These are phyloP conservation scores for Erodium maritimum DNA, from an alignment of 345 rosid genomes.

Conservation along the genomic window DNA sequence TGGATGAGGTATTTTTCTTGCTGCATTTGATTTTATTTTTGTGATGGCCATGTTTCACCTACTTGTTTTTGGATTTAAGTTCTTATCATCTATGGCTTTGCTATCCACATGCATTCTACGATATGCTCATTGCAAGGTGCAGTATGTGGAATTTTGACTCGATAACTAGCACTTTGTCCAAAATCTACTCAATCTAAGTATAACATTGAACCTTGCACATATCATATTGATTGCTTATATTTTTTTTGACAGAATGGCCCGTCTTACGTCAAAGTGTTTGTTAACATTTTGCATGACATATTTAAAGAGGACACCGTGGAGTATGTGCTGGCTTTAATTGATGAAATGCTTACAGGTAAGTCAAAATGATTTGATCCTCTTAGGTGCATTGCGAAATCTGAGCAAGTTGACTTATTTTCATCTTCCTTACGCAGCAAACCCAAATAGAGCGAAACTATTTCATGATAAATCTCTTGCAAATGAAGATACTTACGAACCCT, in stretches of 20 bases:
- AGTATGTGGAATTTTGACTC: neutral
- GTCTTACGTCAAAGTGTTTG: constrained; percentile 76
- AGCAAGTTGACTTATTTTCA: constrained; percentile 13
- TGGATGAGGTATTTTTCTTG: constrained; percentile 49
- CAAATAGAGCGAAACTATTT: constrained; percentile 78
- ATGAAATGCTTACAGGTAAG: constrained; percentile 79
- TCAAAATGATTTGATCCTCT: constrained; percentile 3
- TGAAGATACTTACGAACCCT: constrained; percentile 87
- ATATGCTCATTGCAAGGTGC: neutral
- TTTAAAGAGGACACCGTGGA: constrained; percentile 94
- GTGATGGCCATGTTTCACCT: constrained; percentile 4
- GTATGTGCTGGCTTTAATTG: constrained; percentile 87
- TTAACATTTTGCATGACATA: constrained; percentile 73
- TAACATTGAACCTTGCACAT: neutral
- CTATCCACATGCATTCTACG: neutral
- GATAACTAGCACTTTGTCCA: neutral
- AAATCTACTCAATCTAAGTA: neutral
- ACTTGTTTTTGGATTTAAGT: constrained; percentile 3
- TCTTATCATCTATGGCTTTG: neutral
- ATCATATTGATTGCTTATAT: neutral
- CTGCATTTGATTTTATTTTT: constrained; percentile 4
- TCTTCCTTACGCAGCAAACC: constrained; percentile 51
- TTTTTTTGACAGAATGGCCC: constrained; percentile 74
- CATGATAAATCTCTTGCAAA: constrained; percentile 65
- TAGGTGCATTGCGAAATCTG: neutral